These are phyloP conservation scores for Fusarium sublunatum DNA, from an alignment of 2,329 filamentous ascomycete genomes.

Conservation along the genomic window DNA sequence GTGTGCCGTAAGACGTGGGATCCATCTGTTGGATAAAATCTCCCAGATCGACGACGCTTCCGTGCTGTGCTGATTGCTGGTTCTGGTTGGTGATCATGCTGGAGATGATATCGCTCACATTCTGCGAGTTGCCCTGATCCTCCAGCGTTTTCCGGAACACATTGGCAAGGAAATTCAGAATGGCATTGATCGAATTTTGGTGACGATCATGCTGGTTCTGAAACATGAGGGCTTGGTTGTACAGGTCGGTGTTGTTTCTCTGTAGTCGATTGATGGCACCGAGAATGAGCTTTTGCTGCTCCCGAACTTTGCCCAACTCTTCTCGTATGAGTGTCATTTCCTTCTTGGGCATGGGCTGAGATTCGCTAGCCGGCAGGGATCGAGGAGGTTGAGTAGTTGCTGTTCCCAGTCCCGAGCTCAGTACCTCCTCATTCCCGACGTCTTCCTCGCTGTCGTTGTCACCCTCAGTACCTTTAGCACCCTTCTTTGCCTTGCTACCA, in stretches of 20 bases:
- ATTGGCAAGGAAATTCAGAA: conserved; percentile 94
- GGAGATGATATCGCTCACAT: conserved; percentile 85
- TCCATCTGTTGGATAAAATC: conserved; percentile 65
- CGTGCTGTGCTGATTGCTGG: conserved; percentile 59
- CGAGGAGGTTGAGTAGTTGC: conserved; percentile 39
- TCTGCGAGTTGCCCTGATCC: conserved; percentile 79
- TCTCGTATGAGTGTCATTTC: conserved; percentile 82
- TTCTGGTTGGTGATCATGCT: conserved; percentile 73
- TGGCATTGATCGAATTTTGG: conserved; percentile 98
- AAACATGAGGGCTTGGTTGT: conserved; percentile 87
- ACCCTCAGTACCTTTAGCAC: conserved; percentile 69
- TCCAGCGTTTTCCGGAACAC: conserved; percentile 95
- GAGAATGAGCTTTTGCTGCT: conserved; percentile 88
- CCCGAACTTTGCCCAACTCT: conserved; percentile 83
- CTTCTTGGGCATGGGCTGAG: conserved; percentile 69
- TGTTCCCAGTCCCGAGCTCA: conserved; percentile 36
- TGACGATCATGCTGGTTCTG: conserved; percentile 95
- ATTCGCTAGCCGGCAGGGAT: conserved; percentile 57
- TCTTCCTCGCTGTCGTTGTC: conserved; percentile 77
- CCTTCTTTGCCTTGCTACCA: conserved; percentile 69
- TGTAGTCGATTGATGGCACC: conserved; percentile 83
- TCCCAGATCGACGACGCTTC: conserved; percentile 70
- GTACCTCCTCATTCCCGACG: conserved; percentile 56
- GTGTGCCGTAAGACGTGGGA: conserved; percentile 54
- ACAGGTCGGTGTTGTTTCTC: conserved; percentile 87